Base-by-base conservation (phyloP, 345 rosid genomes). In the Dipteronia dyeriana region DNA sequence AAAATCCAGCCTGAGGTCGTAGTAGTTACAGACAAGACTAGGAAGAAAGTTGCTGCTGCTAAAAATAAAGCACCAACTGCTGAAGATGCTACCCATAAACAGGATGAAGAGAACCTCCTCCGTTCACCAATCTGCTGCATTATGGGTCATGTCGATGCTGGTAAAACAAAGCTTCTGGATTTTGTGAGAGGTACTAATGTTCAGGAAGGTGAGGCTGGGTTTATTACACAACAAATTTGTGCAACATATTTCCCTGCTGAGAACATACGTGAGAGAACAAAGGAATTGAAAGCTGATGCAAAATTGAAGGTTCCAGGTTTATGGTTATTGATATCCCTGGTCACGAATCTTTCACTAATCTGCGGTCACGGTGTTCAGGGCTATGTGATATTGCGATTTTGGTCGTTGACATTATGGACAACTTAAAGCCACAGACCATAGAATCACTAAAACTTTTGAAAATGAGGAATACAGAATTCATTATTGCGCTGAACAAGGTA, bases 191-290 rank as follows among this genome's bases (percentile, higher is more conserved):
- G 98, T 66, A 96, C 97, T 68, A 94, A 92, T 85, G 98, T 94
- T 66, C 99, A 94, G 88, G 99, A 94, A 87, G 99, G 98, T 68
- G 99, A 96, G 87, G 97, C 95, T 74, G 99, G 99, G 71, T 98
- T 98, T 76, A 96, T 96, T 66, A 96, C 99, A 51, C 99, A 96
- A 74, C 99, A 96, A 86, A 96, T 94, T 75, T 98, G 99, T 79
- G 99, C 98, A 65, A 96, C 99, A 51, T 96, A 94, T 81, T 91
- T 96, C 78, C 99, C 99, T 63, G 95, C 97, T 2, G 92, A 79
- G 81, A 94, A 94, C 86, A 96, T 96, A 79, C 88, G 95, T 38
- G 98, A 96, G 82, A 91, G 97, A 83, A 96, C 99, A 7, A 92
- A 79, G 86, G 97, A 96, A 82, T 85, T 96, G 85, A 94, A 91